Percentiles rank a stretch among this genome's conserved stretches.
Conservation (phyloP, 192 early-diverging fungal species). For the Fimicolochytrium jonesii region DNA sequence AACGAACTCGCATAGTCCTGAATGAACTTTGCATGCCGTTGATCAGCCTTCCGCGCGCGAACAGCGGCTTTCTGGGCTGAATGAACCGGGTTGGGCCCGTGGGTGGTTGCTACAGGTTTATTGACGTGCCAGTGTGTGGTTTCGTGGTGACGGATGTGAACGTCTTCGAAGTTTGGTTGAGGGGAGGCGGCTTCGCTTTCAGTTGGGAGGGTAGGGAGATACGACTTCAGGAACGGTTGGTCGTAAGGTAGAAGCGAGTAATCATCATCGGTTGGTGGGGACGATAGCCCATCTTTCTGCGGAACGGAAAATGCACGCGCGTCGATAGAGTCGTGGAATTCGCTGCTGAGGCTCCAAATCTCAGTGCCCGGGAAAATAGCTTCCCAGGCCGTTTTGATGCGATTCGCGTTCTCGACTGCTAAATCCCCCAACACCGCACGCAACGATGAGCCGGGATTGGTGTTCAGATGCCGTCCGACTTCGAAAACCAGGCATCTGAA, state of each 20-base stretch:
- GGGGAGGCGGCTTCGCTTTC: background rate
- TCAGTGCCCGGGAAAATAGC: too few species aligned
- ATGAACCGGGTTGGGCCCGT: too few species aligned
- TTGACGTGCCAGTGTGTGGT: slow-evolving; percentile 9
- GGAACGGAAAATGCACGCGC: too few species aligned
- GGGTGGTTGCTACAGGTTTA: too few species aligned
- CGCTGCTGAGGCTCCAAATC: too few species aligned
- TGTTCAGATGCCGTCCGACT: background rate
- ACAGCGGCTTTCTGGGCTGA: background rate
- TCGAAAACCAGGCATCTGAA: background rate
- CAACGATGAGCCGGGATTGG: background rate
- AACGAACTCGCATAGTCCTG: slow-evolving; percentile 14
- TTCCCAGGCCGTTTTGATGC: too few species aligned
- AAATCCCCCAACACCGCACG: background rate
- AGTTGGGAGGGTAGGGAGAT: slow-evolving; percentile 2
- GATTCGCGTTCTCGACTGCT: too few species aligned
- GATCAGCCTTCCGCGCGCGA: background rate
- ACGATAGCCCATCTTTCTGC: too few species aligned
- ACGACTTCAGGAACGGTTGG: background rate
- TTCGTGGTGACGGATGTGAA: slow-evolving; percentile 5
- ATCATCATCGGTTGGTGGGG: too few species aligned
- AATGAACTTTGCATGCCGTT: slow-evolving; percentile 11
- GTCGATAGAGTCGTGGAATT: too few species aligned
- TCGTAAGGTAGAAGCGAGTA: slow-evolving; percentile 8
- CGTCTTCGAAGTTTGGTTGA: background rate